Percentiles rank a stretch among this genome's conserved stretches.
phyloP scores from a whole-genome alignment of 495 filamentous ascomycete genomes.

The Lasiosphaeriaceae sp. region DNA sequence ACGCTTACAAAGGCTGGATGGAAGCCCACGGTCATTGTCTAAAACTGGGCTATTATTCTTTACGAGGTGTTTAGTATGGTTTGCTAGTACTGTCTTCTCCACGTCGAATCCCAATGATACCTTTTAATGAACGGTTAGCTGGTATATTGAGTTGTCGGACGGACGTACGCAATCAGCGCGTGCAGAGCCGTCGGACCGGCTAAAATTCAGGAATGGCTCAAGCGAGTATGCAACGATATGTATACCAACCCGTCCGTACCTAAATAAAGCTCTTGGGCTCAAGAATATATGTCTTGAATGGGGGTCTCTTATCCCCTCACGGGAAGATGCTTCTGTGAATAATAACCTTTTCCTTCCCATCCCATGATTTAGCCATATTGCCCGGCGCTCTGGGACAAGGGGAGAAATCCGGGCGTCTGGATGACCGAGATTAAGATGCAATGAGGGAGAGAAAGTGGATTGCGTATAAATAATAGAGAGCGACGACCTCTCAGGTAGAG shows the following conservation, averaged over 20 bases:
- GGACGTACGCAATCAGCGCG: no score
- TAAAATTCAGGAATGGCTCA: background rate
- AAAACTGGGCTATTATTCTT: background rate
- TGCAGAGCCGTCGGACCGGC: background rate
- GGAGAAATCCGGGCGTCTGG: background rate
- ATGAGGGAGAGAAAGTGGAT: background rate
- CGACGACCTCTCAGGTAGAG: background rate
- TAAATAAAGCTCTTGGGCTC: background rate
- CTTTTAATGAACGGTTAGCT: no score
- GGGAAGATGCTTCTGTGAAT: background rate
- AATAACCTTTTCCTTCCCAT: no score
- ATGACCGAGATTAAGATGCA: background rate
- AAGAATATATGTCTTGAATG: background rate
- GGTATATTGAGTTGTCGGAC: no score
- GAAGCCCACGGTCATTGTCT: constrained; percentile 14
- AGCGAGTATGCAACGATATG: background rate
- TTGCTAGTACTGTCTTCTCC: no score
- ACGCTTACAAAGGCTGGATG: constrained; percentile 7
- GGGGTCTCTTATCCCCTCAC: background rate
- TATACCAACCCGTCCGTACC: background rate
- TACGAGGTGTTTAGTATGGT: no score
- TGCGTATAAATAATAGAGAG: background rate
- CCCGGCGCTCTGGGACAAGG: background rate
- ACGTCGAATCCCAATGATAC: no score
- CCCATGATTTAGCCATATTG: constrained; percentile 12